These are phyloP conservation scores for Pyropia haitanensis DNA, from an alignment of 23 red algal species.

Conservation along the genomic window DNA sequence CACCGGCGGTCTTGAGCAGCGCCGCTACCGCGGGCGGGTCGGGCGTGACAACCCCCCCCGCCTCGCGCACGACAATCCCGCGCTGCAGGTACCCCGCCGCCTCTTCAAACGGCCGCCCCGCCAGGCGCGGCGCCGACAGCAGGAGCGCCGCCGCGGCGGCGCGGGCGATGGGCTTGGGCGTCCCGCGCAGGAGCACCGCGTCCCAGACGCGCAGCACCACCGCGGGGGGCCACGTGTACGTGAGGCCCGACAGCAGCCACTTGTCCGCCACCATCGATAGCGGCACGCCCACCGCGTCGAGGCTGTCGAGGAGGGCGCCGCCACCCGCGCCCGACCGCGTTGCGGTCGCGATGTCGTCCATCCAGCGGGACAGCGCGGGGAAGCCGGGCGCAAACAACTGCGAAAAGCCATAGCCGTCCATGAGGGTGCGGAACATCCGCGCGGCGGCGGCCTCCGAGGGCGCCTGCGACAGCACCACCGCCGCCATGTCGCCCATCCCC, in stretches of 20 bases:
- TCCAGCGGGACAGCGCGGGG: neutral
- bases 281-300: slow-evolving; percentile 17
- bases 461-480: slow-evolving; percentile 16
- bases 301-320: neutral
- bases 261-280: slow-evolving; percentile 24
- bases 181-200: slow-evolving; percentile 18
- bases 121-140: slow-evolving; percentile 6
- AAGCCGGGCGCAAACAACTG: slow-evolving; percentile 29
- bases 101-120: slow-evolving; percentile 28
- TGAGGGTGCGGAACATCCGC: slow-evolving; percentile 28
- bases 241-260: slow-evolving; percentile 35
- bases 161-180: slow-evolving; percentile 15
- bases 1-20: too few species aligned
- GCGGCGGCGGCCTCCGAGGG: slow-evolving; percentile 19
- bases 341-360: slow-evolving; percentile 10
- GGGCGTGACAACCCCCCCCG: too few species aligned
- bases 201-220: slow-evolving; percentile 47
- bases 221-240: slow-evolving; percentile 35
- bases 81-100: slow-evolving; percentile 22
- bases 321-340: neutral
- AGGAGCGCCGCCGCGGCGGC: slow-evolving; percentile 26
- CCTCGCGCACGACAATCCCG: slow-evolving; percentile 7
- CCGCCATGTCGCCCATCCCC: slow-evolving; percentile 41
- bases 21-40: too few species aligned
- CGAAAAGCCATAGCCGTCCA: slow-evolving; percentile 23